Evolutionary conservation across 2,329 filamentous ascomycete genomes (phyloP).

Genomic region (Rutstroemia sp.): DNA sequence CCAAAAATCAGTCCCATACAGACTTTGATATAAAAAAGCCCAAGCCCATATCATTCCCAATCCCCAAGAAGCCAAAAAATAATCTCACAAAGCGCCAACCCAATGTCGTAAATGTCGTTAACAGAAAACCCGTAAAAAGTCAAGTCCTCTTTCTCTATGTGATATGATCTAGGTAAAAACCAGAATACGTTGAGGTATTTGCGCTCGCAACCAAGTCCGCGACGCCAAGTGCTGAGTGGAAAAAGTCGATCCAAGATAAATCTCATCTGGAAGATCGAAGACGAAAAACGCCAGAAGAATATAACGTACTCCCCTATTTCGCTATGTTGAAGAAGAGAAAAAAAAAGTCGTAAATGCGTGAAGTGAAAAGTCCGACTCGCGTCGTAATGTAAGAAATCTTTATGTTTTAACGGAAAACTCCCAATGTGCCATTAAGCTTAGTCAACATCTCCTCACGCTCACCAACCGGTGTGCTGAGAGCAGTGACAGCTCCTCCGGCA

Average conservation of each 20-base stretch:
- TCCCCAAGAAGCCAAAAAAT: too few species aligned
- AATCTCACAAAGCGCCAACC: too few species aligned
- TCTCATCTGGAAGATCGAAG: not conserved
- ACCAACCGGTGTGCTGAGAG: constrained; percentile 67
- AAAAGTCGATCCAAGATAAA: too few species aligned
- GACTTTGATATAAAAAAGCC: too few species aligned
- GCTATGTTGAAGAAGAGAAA: not conserved
- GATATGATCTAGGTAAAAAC: not conserved
- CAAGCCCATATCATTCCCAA: too few species aligned
- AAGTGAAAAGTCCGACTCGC: not conserved
- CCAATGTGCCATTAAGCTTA: constrained; percentile 40
- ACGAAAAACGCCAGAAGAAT: not conserved
- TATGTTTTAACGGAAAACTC: constrained; percentile 18
- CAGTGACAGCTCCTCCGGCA: constrained; percentile 85
- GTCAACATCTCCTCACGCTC: constrained; percentile 90
- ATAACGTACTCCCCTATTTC: not conserved
- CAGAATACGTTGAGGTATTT: not conserved
- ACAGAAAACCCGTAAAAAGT: not conserved
- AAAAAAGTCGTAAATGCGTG: not conserved
- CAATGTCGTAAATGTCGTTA: not conserved
- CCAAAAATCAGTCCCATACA: too few species aligned
- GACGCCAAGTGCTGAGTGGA: too few species aligned
- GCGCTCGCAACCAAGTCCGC: not conserved
- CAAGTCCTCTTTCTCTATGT: not conserved
- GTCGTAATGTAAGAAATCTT: constrained; percentile 2